Evolutionary conservation across 345 rosid species (phyloP).

Genomic region (Pelargonium nanum): DNA sequence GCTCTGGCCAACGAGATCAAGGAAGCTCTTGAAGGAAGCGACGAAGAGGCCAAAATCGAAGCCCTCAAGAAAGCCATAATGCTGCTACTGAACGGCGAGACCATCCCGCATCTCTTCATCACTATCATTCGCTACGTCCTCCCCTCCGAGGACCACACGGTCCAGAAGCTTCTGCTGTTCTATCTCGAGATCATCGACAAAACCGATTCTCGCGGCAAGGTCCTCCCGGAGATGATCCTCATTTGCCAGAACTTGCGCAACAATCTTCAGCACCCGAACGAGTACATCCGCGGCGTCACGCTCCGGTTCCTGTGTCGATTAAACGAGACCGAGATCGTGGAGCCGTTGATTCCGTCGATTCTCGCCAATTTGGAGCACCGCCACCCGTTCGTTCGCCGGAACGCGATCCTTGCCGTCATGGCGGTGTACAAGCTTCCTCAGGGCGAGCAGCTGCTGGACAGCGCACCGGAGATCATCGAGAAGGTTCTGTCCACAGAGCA

Average conservation of each 20-base stretch:
- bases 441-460: slow-evolving; percentile 15
- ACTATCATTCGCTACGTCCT: slow-evolving; percentile 87
- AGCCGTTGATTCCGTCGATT: slow-evolving; percentile 21
- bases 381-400: slow-evolving; percentile 22
- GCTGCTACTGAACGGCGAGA: slow-evolving; percentile 84
- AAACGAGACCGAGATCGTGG: slow-evolving; percentile 19
- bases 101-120: slow-evolving; percentile 84
- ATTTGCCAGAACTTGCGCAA: slow-evolving; percentile 86
- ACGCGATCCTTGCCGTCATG: slow-evolving; percentile 23
- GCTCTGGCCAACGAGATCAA: slow-evolving; percentile 83
- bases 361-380: slow-evolving; percentile 18
- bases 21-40: slow-evolving; percentile 88
- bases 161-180: slow-evolving; percentile 75
- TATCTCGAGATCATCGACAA: slow-evolving; percentile 86
- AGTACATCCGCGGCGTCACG: slow-evolving; percentile 78
- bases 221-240: slow-evolving; percentile 88
- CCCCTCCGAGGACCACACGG: slow-evolving; percentile 83
- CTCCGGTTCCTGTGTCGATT: slow-evolving; percentile 19
- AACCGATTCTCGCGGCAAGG: slow-evolving; percentile 64
- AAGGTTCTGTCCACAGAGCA: slow-evolving; percentile 18
- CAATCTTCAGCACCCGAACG: slow-evolving; percentile 95
- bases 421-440: slow-evolving; percentile 16
- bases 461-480: slow-evolving; percentile 21
- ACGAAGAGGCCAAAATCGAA: slow-evolving; percentile 48
- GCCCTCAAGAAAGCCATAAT: slow-evolving; percentile 88